phyloP scores from a whole-genome alignment of 164 flowering plant genomes.

The Sedum album region DNA sequence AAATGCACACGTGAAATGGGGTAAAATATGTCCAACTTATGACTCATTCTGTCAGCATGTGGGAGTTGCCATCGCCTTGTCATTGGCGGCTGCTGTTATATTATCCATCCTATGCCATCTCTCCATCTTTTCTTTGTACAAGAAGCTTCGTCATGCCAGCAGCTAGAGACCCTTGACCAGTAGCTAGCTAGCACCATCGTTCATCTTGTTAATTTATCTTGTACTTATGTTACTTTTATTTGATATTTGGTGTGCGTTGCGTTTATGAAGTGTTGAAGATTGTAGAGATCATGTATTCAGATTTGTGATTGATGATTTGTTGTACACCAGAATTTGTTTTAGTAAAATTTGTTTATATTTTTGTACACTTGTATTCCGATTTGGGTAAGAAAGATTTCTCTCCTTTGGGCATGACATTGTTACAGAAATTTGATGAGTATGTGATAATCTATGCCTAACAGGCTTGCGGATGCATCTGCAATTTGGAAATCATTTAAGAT shows the following conservation, averaged over 20 bases:
- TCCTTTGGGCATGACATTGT: too few species aligned
- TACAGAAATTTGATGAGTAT: too few species aligned
- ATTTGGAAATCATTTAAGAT: too few species aligned
- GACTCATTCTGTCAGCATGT: conserved; percentile 30
- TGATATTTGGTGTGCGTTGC: neutral
- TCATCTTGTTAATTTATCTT: too few species aligned
- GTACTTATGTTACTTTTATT: neutral
- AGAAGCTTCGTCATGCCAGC: conserved; percentile 10
- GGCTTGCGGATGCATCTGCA: too few species aligned
- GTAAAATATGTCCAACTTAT: conserved; percentile 29
- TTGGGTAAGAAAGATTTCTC: too few species aligned
- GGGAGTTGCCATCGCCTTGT: conserved; percentile 18
- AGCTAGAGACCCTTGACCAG: neutral
- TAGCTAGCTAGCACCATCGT: neutral
- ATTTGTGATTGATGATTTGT: neutral
- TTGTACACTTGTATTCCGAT: too few species aligned
- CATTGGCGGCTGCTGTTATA: conserved; percentile 26
- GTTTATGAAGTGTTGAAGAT: neutral
- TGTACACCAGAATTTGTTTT: neutral
- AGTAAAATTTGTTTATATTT: too few species aligned
- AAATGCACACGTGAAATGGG: conserved; percentile 34
- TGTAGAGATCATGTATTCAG: neutral
- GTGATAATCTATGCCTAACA: too few species aligned
- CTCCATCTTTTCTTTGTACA: conserved; percentile 22
- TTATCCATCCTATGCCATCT: conserved; percentile 28